These are phyloP conservation scores for Triticum urartu DNA, from an alignment of 176 grass and related monocot genomes.

Conservation along the genomic window DNA sequence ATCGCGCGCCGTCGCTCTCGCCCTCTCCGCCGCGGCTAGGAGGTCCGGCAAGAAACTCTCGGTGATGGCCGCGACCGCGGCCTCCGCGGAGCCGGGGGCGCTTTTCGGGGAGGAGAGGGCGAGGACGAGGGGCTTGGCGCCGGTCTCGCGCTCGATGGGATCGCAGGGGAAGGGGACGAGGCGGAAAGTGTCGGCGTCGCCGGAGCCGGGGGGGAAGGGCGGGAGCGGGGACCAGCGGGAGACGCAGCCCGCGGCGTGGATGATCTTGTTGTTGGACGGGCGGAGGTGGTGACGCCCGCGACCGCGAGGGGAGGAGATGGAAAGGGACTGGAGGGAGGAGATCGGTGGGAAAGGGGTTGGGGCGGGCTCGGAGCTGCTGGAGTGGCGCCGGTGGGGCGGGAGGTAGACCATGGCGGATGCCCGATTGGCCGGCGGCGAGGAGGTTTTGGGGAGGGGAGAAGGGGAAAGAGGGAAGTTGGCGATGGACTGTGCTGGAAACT, in stretches of 20 bases:
- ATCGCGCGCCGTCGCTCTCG: background rate
- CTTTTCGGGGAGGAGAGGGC: background rate
- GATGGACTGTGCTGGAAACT: background rate
- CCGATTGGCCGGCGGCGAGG: background rate
- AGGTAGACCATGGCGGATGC: slow-evolving; percentile 35
- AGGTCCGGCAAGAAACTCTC: slow-evolving; percentile 34
- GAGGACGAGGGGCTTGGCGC: slow-evolving; percentile 36
- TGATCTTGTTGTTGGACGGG: slow-evolving; percentile 27
- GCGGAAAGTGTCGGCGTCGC: background rate
- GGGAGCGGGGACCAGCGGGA: slow-evolving; percentile 32
- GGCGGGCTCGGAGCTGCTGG: background rate
- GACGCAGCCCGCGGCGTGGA: slow-evolving; percentile 37
- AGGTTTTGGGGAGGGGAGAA: background rate
- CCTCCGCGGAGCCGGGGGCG: background rate
- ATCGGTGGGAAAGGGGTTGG: slow-evolving; percentile 15
- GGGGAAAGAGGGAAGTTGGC: background rate
- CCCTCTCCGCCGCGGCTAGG: slow-evolving; percentile 26
- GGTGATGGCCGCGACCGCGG: background rate
- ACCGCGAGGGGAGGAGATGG: slow-evolving; percentile 28
- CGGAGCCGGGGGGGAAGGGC: background rate
- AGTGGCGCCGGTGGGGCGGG: slow-evolving; percentile 48
- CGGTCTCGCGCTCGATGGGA: slow-evolving; percentile 33
- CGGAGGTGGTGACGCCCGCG: slow-evolving; percentile 7
- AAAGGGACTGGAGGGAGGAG: slow-evolving; percentile 22
- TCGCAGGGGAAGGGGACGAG: slow-evolving; percentile 38